These are phyloP conservation scores for Coniochaeta sp. DNA, from an alignment of 2,329 filamentous ascomycete species.

Conservation along the genomic window DNA sequence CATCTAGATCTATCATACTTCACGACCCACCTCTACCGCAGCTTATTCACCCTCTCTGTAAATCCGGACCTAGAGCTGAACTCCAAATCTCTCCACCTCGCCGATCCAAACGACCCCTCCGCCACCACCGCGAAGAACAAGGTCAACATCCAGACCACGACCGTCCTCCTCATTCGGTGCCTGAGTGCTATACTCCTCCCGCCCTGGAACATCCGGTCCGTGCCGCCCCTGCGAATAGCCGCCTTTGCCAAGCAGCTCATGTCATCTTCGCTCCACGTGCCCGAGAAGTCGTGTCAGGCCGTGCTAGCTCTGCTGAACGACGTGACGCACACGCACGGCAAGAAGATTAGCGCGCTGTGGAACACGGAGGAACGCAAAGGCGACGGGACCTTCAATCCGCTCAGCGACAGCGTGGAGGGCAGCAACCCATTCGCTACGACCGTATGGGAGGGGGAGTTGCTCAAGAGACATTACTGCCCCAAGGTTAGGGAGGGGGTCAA, in stretches of 20 bases:
- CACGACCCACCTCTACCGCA: conserved; percentile 85
- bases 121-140: conserved; percentile 42
- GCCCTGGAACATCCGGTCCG: conserved; percentile 60
- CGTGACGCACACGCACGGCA: conserved; percentile 72
- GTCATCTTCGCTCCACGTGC: conserved; percentile 72
- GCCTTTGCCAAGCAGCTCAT: conserved; percentile 91
- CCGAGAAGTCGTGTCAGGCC: conserved; percentile 81
- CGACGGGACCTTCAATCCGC: conserved; percentile 75
- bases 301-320: conserved; percentile 70
- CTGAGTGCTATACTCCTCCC: conserved; percentile 77
- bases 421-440: conserved; percentile 88
- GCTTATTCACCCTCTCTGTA: conserved; percentile 68
- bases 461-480: conserved; percentile 80
- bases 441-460: conserved; percentile 86
- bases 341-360: conserved; percentile 82
- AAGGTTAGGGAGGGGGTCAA: conserved; percentile 70
- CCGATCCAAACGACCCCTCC: conserved; percentile 59
- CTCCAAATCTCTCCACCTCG: conserved; percentile 62
- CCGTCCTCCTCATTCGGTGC: conserved; percentile 82
- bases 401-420: conserved; percentile 67
- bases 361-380: conserved; percentile 89
- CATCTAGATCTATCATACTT: conserved; percentile 94
- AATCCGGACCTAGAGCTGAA: conserved; percentile 83
- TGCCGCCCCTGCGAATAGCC: conserved; percentile 78
- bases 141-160: conserved; percentile 92